A percentile compares a stretch with the other conserved stretches of the same genome.
phyloP scores from a whole-genome alignment of 1,284 basidiomycete genomes.

The Moesziomyces parantarcticus region DNA sequence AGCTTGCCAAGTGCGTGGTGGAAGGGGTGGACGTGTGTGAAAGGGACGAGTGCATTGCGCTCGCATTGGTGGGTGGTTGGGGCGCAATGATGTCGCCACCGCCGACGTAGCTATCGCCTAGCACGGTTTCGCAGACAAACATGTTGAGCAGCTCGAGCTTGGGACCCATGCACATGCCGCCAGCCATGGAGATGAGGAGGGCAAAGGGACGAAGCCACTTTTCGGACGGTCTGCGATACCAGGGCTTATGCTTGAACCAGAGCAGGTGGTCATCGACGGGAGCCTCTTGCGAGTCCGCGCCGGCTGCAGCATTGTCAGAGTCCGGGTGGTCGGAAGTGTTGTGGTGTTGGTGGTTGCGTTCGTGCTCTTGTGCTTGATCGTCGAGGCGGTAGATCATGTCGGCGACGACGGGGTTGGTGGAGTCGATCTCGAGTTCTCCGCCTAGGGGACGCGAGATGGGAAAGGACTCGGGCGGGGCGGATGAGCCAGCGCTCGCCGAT shows the following conservation, averaged over 20 bases:
- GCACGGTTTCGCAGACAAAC: constrained; percentile 59
- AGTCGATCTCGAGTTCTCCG: constrained; percentile 47
- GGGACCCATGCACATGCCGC: constrained; percentile 60
- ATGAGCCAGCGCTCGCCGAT: constrained; percentile 21
- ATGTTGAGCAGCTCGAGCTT: constrained; percentile 61
- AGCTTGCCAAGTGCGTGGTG: constrained; percentile 4
- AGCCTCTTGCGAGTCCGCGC: constrained; percentile 1
- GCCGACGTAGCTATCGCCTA: constrained; percentile 34
- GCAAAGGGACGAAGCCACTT: constrained; percentile 59
- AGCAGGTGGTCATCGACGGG: constrained; percentile 46
- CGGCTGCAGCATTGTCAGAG: neutral
- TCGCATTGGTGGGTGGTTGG: constrained; percentile 9
- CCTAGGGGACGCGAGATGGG: constrained; percentile 28
- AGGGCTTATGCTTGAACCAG: constrained; percentile 54
- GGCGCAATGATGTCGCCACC: constrained; percentile 25
- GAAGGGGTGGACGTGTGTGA: neutral
- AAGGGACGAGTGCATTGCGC: neutral
- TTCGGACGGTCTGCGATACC: constrained; percentile 57
- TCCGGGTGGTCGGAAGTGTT: neutral
- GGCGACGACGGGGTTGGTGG: constrained; percentile 45
- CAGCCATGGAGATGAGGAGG: constrained; percentile 53
- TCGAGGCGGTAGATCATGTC: constrained; percentile 54
- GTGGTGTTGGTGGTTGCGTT: constrained; percentile 12
- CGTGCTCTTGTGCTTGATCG: constrained; percentile 32
- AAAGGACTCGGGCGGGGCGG: constrained; percentile 21